Evolutionary conservation across 2,329 filamentous ascomycete species (phyloP).

Genomic region (Dactylellina parvicollis): DNA sequence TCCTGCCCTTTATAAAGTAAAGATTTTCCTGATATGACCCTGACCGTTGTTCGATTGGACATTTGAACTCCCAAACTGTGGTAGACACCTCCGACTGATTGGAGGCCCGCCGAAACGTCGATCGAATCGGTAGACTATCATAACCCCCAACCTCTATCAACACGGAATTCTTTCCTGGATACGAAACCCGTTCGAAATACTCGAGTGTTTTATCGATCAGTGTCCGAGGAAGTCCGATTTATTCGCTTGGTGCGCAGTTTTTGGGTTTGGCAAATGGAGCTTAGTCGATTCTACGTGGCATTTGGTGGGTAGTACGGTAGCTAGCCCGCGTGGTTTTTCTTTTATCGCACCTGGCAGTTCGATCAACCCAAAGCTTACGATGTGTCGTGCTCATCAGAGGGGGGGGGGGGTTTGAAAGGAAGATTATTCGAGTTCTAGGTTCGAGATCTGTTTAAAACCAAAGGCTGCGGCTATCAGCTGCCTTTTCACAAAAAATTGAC

Average conservation of each 20-base stretch:
- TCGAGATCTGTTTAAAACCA: slow-evolving; percentile 2
- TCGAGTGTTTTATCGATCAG: background rate
- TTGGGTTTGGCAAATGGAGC: background rate
- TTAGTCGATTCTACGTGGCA: slow-evolving; percentile 31
- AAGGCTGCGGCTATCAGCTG: background rate
- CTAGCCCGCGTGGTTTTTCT: slow-evolving; percentile 35
- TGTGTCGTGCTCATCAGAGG: slow-evolving; percentile 12
- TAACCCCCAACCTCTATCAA: slow-evolving; percentile 42
- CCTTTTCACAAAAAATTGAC: slow-evolving; percentile 4
- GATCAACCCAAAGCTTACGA: background rate
- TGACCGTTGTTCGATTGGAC: slow-evolving; percentile 1
- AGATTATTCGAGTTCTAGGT: background rate
- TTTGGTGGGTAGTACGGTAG: slow-evolving; percentile 14
- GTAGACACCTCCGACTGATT: slow-evolving; percentile 10
- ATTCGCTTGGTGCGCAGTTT: background rate
- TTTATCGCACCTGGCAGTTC: background rate
- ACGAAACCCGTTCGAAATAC: background rate
- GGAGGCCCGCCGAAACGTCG: slow-evolving; percentile 17
- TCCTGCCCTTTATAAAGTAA: slow-evolving; percentile 21
- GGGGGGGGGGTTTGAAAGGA: background rate
- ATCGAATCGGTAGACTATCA: slow-evolving; percentile 26
- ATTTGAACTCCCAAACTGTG: background rate
- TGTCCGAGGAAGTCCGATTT: background rate
- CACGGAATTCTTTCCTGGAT: slow-evolving; percentile 4
- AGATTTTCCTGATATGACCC: slow-evolving; percentile 26